A percentile compares a stretch with the other conserved stretches of the same genome.
phyloP scores from a whole-genome alignment of 2,329 filamentous ascomycete genomes.

The Clonostachys sp. region DNA sequence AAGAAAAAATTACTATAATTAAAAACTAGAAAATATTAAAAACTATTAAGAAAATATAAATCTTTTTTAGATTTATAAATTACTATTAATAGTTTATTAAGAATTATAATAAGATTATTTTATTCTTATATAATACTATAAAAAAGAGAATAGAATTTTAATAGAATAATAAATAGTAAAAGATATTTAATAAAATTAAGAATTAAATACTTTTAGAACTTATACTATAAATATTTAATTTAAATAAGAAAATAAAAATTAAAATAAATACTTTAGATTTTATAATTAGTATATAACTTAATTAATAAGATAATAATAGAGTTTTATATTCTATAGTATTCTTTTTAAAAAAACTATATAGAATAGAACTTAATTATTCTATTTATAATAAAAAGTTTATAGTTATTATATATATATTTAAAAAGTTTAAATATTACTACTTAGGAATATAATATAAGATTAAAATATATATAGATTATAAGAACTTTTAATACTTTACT shows the following conservation, averaged over 20 bases:
- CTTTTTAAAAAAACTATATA: background rate
- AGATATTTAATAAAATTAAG: background rate
- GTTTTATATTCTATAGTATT: background rate
- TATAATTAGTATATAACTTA: background rate
- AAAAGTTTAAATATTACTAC: background rate
- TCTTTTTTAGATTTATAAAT: background rate
- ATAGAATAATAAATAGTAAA: background rate
- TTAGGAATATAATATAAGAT: background rate
- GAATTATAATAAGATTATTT: background rate
- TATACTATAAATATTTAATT: conserved; percentile 1
- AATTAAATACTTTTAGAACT: background rate
- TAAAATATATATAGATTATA: background rate
- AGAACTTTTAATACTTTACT: background rate
- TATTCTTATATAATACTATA: background rate
- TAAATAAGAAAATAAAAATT: background rate
- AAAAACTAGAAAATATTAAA: background rate
- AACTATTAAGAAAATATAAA: background rate
- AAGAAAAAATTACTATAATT: background rate
- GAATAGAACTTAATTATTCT: background rate
- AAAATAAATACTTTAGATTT: background rate
- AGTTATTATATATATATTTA: background rate
- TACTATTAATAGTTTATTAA: background rate
- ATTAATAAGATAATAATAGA: background rate
- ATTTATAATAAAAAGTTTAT: background rate
- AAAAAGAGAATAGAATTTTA: background rate